Evolutionary conservation across 495 filamentous ascomycete genomes (phyloP), one percentile per base, ranked within the genome.

Genomic region (Penicillium bovifimosum): DNA sequence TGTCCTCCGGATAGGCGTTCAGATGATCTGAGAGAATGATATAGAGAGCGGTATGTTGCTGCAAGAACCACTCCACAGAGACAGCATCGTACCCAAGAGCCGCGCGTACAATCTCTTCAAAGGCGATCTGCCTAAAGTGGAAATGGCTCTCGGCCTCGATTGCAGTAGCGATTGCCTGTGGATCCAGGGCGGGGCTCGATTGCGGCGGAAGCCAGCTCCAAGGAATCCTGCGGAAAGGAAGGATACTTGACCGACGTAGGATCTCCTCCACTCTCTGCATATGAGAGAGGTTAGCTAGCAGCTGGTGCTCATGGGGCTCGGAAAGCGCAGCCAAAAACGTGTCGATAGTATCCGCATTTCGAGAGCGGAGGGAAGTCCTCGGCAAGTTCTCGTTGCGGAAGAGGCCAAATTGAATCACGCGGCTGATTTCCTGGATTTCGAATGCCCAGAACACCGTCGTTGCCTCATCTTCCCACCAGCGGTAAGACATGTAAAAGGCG

Each of bases 401-500:
- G 1, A 76, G 64, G 10, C 66, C 62, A 40, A 62, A 76, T 13
- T 69, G 70, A 31, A 74, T 74, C 1, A 70, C 64, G 29, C 64
- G 64, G 16, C 66, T 63, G 41, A 76, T 67, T 26, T 72, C 65
- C 2, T 64, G 58, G 14, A 69, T 56, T 27, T 76, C 70, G 27
- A 74, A 76, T 3, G 68, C 67, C 71, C 71, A 76, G 20, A 76
- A 61, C 5, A 72, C 56, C 0, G 71, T 66, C 0, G 58, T 63
- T 0, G 71, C 69, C 41, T 76, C 71, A 36, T 73, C 73, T 46
- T 74, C 73, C 73, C 73, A 76, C 69, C 70, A 76, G 35, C 65
- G 66, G 41, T 70, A 74, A 0, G 56, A 17, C 4, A 61, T 40
- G 17, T 45, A 59, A 46, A 71, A 70, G 8, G 53, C 59, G 17